Conservation (phyloP, 805 yeast species). For the Crinitomyces ghanaensis region DNA sequence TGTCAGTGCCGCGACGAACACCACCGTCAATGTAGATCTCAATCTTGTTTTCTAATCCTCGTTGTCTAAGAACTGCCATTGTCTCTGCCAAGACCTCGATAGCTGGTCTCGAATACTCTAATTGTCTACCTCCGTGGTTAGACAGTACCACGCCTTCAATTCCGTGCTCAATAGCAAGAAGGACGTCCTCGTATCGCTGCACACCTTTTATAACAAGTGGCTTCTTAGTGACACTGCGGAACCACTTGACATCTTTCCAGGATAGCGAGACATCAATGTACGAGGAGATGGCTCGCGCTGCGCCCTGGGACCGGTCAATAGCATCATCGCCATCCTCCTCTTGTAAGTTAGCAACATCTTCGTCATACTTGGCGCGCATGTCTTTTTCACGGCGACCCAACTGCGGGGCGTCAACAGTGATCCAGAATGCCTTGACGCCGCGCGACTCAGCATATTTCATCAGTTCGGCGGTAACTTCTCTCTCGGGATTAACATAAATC, state of each 20-base stretch:
- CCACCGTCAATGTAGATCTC: constrained; percentile 72
- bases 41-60: constrained; percentile 32
- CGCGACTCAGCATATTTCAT: constrained; percentile 61
- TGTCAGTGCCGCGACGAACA: constrained; percentile 62
- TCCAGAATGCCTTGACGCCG: constrained; percentile 72
- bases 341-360: constrained; percentile 37
- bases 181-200: constrained; percentile 71
- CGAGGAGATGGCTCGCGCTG: constrained; percentile 75
- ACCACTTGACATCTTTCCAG: constrained; percentile 55
- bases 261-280: constrained; percentile 63
- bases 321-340: constrained; percentile 29
- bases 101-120: constrained; percentile 74
- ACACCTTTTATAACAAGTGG: constrained; percentile 74
- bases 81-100: constrained; percentile 55
- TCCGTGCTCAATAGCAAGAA: constrained; percentile 61
- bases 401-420: constrained; percentile 90
- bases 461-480: constrained; percentile 47
- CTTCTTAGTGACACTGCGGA: constrained; percentile 43
- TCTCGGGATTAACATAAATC: constrained; percentile 69
- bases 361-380: constrained; percentile 51
- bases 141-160: constrained; percentile 71
- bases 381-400: constrained; percentile 88
- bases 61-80: constrained; percentile 45
- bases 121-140: constrained; percentile 84
- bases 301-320: constrained; percentile 69